A percentile compares a stretch with the other conserved stretches of the same genome.
phyloP scores from a whole-genome alignment of 805 yeast genomes.

The Saturnispora gosingensis region DNA sequence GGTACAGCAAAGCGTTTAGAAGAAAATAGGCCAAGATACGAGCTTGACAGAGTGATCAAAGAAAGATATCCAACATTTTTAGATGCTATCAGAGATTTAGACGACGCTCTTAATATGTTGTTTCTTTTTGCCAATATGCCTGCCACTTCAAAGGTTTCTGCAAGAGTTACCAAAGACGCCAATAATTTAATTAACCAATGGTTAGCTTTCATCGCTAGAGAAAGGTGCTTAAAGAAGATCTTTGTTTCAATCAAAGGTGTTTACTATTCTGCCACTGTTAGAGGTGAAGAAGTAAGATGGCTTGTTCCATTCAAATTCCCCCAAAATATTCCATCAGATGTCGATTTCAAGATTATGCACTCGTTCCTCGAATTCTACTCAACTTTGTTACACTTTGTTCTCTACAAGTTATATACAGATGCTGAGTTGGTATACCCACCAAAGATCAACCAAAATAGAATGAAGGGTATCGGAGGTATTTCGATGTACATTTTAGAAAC shows the following conservation, averaged over 20 bases:
- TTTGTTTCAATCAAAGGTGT: conserved; percentile 97
- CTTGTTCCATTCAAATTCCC: conserved; percentile 96
- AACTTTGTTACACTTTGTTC: conserved; percentile 78
- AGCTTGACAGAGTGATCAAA: conserved; percentile 81
- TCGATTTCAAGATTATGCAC: conserved; percentile 94
- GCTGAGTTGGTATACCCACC: conserved; percentile 89
- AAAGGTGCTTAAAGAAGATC: conserved; percentile 72
- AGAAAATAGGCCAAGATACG: conserved; percentile 70
- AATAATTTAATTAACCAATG: conserved; percentile 84
- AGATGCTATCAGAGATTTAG: conserved; percentile 88
- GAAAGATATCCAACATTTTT: conserved; percentile 92
- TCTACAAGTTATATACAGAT: conserved; percentile 79
- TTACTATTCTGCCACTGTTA: conserved; percentile 81
- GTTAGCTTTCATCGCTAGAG: conserved; percentile 87
- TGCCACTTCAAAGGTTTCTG: conserved; percentile 73
- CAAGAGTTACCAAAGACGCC: conserved; percentile 81
- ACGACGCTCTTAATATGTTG: conserved; percentile 92
- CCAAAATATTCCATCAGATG: conserved; percentile 85
- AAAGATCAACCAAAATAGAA: conserved; percentile 56
- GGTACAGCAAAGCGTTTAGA: conserved; percentile 82
- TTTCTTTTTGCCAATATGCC: conserved; percentile 93
- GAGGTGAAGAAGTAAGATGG: conserved; percentile 94
- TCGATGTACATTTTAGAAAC: conserved; percentile 70
- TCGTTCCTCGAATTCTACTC: conserved; percentile 95
- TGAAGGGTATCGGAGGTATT: conserved; percentile 85